Evolutionary conservation across 2,329 filamentous ascomycete species (phyloP).

Genomic region (Ceratocystis diversiconidia): DNA sequence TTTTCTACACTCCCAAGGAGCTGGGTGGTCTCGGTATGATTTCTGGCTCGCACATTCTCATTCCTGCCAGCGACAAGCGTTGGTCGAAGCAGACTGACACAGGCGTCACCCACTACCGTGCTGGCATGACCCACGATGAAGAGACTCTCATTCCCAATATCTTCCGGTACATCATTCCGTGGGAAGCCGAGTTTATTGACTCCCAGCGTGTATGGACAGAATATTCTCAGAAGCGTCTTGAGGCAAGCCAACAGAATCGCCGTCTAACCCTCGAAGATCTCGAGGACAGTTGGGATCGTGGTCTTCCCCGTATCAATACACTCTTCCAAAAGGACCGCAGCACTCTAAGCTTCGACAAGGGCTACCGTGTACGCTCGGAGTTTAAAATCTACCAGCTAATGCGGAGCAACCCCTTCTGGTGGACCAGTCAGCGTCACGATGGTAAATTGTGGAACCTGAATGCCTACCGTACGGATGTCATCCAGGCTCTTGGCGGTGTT

Average conservation of each 20-base stretch:
- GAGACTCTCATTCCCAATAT: slow-evolving; percentile 98
- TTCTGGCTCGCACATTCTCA: slow-evolving; percentile 92
- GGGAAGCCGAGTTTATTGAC: slow-evolving; percentile 98
- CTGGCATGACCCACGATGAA: slow-evolving; percentile 96
- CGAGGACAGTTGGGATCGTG: slow-evolving; percentile 96
- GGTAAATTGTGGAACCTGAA: slow-evolving; percentile 97
- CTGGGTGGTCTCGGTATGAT: slow-evolving; percentile 97
- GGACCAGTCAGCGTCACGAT: slow-evolving; percentile 94
- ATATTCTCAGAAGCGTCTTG: slow-evolving; percentile 92
- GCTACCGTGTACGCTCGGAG: slow-evolving; percentile 85
- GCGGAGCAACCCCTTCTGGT: slow-evolving; percentile 99
- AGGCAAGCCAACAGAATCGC: slow-evolving; percentile 94
- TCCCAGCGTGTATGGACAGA: slow-evolving; percentile 98
- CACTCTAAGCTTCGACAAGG: slow-evolving; percentile 95
- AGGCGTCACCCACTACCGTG: slow-evolving; percentile 90
- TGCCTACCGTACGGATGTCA: slow-evolving; percentile 89
- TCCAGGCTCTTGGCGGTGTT: slow-evolving; percentile 88
- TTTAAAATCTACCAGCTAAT: slow-evolving; percentile 98
- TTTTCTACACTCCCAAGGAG: slow-evolving; percentile 98
- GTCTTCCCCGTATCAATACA: slow-evolving; percentile 93
- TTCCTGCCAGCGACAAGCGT: slow-evolving; percentile 91
- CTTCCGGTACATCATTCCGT: slow-evolving; percentile 97
- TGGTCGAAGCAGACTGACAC: slow-evolving; percentile 98
- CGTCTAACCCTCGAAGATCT: slow-evolving; percentile 88
- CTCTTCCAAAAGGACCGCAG: slow-evolving; percentile 97